Percentiles rank a stretch among this genome's conserved stretches.
Conservation (phyloP, 2,329 filamentous ascomycete genomes). For the Pseudofabraea citricarpa region DNA sequence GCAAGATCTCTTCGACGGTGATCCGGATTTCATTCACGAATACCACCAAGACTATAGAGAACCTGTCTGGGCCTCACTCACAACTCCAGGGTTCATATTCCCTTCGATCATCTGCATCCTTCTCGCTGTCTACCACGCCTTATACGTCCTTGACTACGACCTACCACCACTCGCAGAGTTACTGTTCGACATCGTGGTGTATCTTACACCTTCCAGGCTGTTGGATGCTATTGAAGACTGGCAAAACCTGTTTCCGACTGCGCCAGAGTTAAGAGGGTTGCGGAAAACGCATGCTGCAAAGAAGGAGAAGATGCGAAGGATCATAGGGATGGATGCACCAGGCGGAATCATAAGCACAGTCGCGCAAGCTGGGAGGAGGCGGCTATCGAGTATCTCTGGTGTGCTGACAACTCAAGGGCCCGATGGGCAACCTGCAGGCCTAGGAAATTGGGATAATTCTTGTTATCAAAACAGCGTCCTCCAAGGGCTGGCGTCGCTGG, state of each 20-base stretch:
- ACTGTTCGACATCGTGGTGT: constrained; percentile 58
- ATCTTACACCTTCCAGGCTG: constrained; percentile 49
- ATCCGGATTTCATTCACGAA: constrained; percentile 17
- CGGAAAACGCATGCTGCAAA: constrained; percentile 51
- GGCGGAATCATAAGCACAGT: constrained; percentile 51
- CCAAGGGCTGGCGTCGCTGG: constrained; percentile 74
- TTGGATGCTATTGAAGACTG: constrained; percentile 50
- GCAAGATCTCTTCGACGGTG: constrained; percentile 23
- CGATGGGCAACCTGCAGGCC: constrained; percentile 52
- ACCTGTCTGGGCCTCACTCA: constrained; percentile 9
- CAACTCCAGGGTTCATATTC: constrained; percentile 13
- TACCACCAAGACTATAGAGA: constrained; percentile 28
- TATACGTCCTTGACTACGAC: constrained; percentile 27
- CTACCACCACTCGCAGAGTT: constrained; percentile 40
- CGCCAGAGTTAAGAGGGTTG: constrained; percentile 30
- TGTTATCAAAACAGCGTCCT: constrained; percentile 98
- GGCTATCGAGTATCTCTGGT: constrained; percentile 42
- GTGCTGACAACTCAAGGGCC: constrained; percentile 35
- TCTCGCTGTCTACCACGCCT: constrained; percentile 23
- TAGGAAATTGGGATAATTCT: constrained; percentile 91
- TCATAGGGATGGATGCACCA: constrained; percentile 53
- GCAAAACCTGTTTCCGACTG: constrained; percentile 39
- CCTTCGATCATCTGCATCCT: constrained; percentile 18
- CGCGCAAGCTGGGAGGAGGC: constrained; percentile 52
- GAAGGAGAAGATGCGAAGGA: constrained; percentile 57